phyloP scores from a whole-genome alignment of 1,139 yeast species.

The Magnusiomyces ingens region DNA sequence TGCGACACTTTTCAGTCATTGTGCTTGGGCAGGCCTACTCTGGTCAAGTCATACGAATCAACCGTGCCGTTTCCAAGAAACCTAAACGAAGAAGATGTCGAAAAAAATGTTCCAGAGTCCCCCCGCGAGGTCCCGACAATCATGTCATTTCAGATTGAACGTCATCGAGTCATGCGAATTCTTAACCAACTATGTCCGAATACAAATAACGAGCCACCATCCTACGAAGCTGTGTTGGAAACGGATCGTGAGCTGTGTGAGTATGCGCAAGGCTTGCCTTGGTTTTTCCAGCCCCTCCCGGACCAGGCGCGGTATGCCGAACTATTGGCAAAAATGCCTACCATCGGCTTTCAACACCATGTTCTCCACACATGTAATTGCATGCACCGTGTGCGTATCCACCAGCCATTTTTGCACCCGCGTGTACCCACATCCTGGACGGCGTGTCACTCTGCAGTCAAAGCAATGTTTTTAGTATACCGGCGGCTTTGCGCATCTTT shows the following conservation, averaged over 20 bases:
- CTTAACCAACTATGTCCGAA: slow-evolving; percentile 24
- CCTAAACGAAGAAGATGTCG: slow-evolving; percentile 28
- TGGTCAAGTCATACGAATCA: slow-evolving; percentile 26
- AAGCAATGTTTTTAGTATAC: slow-evolving; percentile 25
- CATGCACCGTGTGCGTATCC: slow-evolving; percentile 29
- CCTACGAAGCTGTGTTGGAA: slow-evolving; percentile 24
- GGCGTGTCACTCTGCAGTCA: slow-evolving; percentile 25
- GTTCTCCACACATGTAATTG: slow-evolving; percentile 30
- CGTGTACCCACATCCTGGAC: slow-evolving; percentile 28
- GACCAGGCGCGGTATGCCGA: slow-evolving; percentile 22
- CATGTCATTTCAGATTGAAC: slow-evolving; percentile 27
- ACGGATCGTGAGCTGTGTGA: slow-evolving; percentile 26
- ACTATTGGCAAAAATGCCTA: slow-evolving; percentile 12
- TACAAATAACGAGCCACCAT: slow-evolving; percentile 7
- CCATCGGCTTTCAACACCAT: slow-evolving; percentile 28
- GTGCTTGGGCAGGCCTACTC: slow-evolving; percentile 28
- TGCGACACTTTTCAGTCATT: slow-evolving; percentile 31
- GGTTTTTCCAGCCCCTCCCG: slow-evolving; percentile 26
- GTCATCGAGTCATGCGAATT: slow-evolving; percentile 27
- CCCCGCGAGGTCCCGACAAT: slow-evolving; percentile 25
- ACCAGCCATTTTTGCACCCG: slow-evolving; percentile 26
- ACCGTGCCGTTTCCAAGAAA: slow-evolving; percentile 31
- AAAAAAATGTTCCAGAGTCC: slow-evolving; percentile 17
- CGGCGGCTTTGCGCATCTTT: slow-evolving; percentile 22
- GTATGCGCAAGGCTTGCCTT: slow-evolving; percentile 19